Percentiles rank a stretch among this genome's conserved stretches.
Conservation (phyloP, 2,329 filamentous ascomycete species). For the Alternaria ethzedia region DNA sequence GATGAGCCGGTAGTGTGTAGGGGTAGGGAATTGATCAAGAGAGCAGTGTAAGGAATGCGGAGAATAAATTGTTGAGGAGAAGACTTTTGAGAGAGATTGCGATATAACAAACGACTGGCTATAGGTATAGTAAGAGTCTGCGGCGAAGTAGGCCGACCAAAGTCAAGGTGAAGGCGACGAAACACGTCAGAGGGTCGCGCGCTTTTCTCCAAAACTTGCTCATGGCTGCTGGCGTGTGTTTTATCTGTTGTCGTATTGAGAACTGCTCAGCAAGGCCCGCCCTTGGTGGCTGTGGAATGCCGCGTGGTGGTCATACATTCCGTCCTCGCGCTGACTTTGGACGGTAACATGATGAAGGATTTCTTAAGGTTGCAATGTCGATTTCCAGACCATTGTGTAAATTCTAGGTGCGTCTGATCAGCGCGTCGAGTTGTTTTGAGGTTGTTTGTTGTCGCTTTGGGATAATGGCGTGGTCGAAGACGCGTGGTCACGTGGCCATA, state of each 20-base stretch:
- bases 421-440: background rate
- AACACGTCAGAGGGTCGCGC: background rate
- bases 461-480: background rate
- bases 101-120: background rate
- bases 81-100: background rate
- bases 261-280: background rate
- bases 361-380: background rate
- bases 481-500: background rate
- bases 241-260: background rate
- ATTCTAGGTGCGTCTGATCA: background rate
- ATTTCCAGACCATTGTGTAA: background rate
- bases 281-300: background rate
- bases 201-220: background rate
- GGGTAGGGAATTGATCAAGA: too few species aligned
- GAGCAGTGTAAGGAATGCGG: background rate
- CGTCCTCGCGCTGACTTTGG: background rate
- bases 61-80: background rate
- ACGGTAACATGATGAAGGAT: background rate
- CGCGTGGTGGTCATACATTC: background rate
- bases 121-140: background rate
- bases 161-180: background rate
- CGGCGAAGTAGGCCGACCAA: background rate
- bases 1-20: too few species aligned
- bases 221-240: background rate
- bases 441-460: background rate